Base-by-base conservation (phyloP, 768 basidiomycete genomes). In the Butyriboletus loyo region DNA sequence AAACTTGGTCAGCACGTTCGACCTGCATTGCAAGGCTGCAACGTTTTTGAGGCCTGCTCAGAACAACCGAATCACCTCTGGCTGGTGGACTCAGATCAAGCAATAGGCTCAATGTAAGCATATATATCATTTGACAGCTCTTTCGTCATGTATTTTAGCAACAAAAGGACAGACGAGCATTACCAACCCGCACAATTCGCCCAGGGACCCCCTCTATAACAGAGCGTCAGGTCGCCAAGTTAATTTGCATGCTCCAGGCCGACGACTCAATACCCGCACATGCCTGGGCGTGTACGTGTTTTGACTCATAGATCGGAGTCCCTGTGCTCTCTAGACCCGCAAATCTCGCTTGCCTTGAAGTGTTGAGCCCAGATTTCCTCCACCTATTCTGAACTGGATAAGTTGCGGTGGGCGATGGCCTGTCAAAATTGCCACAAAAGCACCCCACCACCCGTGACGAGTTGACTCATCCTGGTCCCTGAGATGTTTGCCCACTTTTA, bases 1-100 rank as follows among this genome's bases (percentile, higher is more conserved):
- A 7, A 14, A n/a, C 54, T 60, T 60, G 47, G 59, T 59, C 59
- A 62, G 50, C 41, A 4, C 19, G 10, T 30, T 43, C 10, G 19
- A 42, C 35, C 36, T 13, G 13, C n/a, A n/a, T n/a, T n/a, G n/a
- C n/a, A n/a, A n/a, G n/a, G n/a, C n/a, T n/a, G n/a, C n/a, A n/a
- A n/a, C n/a, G n/a, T n/a, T n/a, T n/a, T n/a, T n/a, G n/a, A n/a
- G n/a, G n/a, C n/a, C n/a, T n/a, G n/a, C n/a, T n/a, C n/a, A n/a
- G n/a, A n/a, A n/a, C n/a, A n/a, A n/a, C n/a, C n/a, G n/a, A n/a
- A n/a, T n/a, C n/a, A n/a, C n/a, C n/a, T n/a, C n/a, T n/a, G n/a
- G n/a, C n/a, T n/a, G n/a, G n/a, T n/a, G n/a, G n/a, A n/a, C n/a
- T n/a, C n/a, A n/a, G n/a, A n/a, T n/a, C n/a, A n/a, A n/a, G n/a